These are phyloP conservation scores for Solanum arcanum DNA, from an alignment of 257 asterid species.

Conservation along the genomic window DNA sequence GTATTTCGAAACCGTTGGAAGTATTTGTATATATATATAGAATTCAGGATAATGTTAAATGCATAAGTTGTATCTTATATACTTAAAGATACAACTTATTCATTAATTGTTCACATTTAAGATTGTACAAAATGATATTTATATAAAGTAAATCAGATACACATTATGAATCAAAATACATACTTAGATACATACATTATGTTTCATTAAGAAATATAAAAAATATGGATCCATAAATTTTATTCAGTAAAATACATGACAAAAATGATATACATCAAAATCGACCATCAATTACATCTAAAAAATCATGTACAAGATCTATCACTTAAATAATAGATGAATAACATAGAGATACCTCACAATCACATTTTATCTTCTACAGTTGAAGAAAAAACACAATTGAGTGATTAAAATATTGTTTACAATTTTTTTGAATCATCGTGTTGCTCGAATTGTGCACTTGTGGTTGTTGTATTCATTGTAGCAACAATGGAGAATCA, in stretches of 20 bases:
- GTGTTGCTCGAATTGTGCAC: background rate
- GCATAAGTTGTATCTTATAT: too few species aligned
- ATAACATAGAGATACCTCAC: background rate
- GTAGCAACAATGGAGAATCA: background rate
- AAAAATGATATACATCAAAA: background rate
- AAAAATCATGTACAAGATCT: background rate
- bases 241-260: background rate
- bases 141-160: background rate
- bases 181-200: background rate
- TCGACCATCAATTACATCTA: background rate
- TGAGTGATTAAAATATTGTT: background rate
- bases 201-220: too few species aligned
- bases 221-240: background rate
- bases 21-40: background rate
- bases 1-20: background rate
- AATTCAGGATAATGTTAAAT: too few species aligned
- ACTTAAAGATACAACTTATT: background rate
- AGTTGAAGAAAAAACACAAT: background rate
- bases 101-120: too few species aligned
- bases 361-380: background rate
- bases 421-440: background rate
- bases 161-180: background rate
- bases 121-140: too few species aligned
- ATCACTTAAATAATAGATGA: background rate
- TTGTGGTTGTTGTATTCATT: background rate